Evolutionary conservation across 1,139 yeast genomes (phyloP).

Genomic region (Kurtzmaniella quercitrusa): DNA sequence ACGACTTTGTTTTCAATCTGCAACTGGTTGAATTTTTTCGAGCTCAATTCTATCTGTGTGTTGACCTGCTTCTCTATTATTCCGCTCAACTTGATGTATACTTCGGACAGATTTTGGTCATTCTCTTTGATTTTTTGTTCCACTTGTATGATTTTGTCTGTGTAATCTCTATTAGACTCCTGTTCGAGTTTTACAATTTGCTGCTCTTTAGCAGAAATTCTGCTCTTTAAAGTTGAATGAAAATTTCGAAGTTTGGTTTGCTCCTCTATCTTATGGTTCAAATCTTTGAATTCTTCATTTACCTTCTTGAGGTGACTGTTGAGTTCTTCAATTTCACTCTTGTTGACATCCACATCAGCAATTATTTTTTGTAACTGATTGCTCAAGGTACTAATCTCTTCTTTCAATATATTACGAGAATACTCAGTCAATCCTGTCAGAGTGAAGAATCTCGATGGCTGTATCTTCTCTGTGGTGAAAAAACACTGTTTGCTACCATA

Average conservation of each 20-base stretch:
- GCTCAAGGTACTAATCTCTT: conserved; percentile 13
- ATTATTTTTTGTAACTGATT: conserved; percentile 5
- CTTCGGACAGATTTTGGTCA: conserved; percentile 16
- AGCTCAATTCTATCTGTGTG: conserved; percentile 18
- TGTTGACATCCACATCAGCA: conserved; percentile 12
- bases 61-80: conserved; percentile 18
- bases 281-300: conserved; percentile 15
- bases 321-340: conserved; percentile 8
- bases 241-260: conserved; percentile 14
- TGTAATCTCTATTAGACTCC: conserved; percentile 25
- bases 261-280: conserved; percentile 9
- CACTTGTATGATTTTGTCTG: conserved; percentile 21
- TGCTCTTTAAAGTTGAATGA: conserved; percentile 19
- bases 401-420: conserved; percentile 18
- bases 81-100: conserved; percentile 12
- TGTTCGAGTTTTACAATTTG: conserved; percentile 21
- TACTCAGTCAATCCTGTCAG: conserved; percentile 41
- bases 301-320: conserved; percentile 8
- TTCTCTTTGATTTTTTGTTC: conserved; percentile 23
- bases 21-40: conserved; percentile 18
- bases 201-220: conserved; percentile 19
- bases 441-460: conserved; percentile 33
- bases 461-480: conserved; percentile 33
- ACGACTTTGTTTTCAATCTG: conserved; percentile 32
- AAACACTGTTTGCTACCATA: conserved; percentile 55